Conservation (phyloP, 1,284 basidiomycete genomes). For the Cystobasidiaceae sp. region DNA sequence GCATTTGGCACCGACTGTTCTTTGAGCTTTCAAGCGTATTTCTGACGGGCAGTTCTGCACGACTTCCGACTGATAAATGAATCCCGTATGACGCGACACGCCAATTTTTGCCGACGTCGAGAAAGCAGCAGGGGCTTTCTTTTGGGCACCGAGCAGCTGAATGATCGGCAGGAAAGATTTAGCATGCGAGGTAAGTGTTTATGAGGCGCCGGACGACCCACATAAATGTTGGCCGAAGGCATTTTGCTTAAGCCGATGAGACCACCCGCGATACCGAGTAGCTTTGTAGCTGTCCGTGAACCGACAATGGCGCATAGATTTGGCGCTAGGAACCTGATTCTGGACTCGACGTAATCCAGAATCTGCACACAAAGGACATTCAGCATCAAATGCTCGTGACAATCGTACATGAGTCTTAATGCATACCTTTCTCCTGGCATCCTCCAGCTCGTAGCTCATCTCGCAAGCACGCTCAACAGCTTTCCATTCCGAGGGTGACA, state of each 20-base stretch:
- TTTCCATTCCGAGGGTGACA: constrained; percentile 68
- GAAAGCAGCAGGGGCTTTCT: constrained; percentile 80
- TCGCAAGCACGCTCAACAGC: constrained; percentile 79
- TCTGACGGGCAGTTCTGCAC: constrained; percentile 83
- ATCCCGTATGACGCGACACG: constrained; percentile 81
- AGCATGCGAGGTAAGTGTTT: not conserved
- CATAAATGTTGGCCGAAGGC: constrained; percentile 92
- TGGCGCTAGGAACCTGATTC: constrained; percentile 96
- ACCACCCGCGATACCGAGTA: constrained; percentile 94
- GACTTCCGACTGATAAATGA: constrained; percentile 87
- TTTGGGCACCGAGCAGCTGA: constrained; percentile 87
- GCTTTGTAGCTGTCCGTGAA: constrained; percentile 93
- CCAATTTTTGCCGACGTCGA: constrained; percentile 60
- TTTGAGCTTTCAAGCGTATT: constrained; percentile 83
- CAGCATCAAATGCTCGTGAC: not conserved
- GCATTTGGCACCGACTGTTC: constrained; percentile 87
- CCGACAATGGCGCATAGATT: constrained; percentile 97
- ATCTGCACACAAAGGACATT: constrained; percentile 59
- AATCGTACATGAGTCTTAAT: not conserved
- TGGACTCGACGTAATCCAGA: constrained; percentile 96
- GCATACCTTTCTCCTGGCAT: constrained; percentile 72
- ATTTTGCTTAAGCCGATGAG: constrained; percentile 85
- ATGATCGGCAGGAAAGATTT: constrained; percentile 1
- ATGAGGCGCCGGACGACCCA: constrained; percentile 52
- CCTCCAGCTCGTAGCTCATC: constrained; percentile 78